phyloP scores from a whole-genome alignment of 257 asterid species.

The Phtheirospermum japonicum region DNA sequence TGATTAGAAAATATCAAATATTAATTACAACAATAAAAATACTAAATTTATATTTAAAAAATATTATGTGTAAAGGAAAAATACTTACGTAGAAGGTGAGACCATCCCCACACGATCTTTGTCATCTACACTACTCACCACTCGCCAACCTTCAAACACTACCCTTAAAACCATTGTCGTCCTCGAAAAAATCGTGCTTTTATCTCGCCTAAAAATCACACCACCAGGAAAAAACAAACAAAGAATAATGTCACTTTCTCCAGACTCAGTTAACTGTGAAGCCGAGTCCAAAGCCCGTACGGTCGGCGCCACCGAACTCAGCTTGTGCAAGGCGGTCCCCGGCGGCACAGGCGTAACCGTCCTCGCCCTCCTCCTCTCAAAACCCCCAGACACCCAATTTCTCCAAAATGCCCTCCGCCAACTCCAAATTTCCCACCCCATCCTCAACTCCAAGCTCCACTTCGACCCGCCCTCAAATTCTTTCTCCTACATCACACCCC shows the following conservation, averaged over 20 bases:
- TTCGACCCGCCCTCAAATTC: slow-evolving; percentile 36
- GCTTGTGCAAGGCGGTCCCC: slow-evolving; percentile 93
- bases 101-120: too few relatives aligned
- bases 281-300: slow-evolving; percentile 43
- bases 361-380: slow-evolving; percentile 62
- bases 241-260: slow-evolving; percentile 30
- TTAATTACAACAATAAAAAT: too few relatives aligned
- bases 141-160: too few relatives aligned
- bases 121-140: too few relatives aligned
- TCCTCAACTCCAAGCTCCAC: slow-evolving; percentile 73
- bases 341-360: slow-evolving; percentile 90
- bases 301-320: slow-evolving; percentile 69
- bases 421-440: slow-evolving; percentile 68
- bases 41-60: too few relatives aligned
- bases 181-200: too few relatives aligned
- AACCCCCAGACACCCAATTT: slow-evolving; percentile 38
- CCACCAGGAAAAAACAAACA: not conserved
- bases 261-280: not conserved
- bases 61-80: too few relatives aligned
- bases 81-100: too few relatives aligned
- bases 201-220: not conserved
- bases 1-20: too few relatives aligned
- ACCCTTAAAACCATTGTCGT: too few relatives aligned
- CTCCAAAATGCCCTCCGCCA: slow-evolving; percentile 56
- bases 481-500: slow-evolving; percentile 54